Evolutionary conservation across 164 flowering plant genomes (phyloP).

Genomic region (Echeveria elegans): DNA sequence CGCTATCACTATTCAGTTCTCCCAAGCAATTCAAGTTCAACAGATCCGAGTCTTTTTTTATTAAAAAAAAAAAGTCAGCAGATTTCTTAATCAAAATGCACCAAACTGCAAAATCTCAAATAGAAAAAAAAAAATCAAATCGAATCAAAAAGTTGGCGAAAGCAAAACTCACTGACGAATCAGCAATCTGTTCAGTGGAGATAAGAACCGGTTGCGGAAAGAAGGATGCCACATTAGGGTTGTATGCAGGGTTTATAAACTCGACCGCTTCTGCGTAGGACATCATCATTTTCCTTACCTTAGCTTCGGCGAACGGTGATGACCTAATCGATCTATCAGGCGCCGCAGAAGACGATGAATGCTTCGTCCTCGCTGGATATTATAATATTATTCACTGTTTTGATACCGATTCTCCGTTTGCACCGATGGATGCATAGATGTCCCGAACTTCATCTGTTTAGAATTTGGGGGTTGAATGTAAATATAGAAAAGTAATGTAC

Average conservation of each 20-base stretch:
- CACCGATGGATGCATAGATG: too few relatives aligned
- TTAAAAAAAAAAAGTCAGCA: too few relatives aligned
- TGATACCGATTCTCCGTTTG: too few relatives aligned
- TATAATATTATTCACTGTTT: too few relatives aligned
- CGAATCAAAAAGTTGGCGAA: background rate
- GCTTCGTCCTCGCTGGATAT: too few relatives aligned
- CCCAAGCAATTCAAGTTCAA: too few relatives aligned
- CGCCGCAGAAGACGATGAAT: too few relatives aligned
- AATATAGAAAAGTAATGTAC: background rate
- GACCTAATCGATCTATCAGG: background rate
- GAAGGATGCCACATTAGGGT: background rate
- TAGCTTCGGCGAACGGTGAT: background rate
- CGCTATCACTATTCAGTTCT: too few relatives aligned
- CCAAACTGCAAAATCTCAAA: background rate
- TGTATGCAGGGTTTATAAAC: background rate
- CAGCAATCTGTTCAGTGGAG: background rate
- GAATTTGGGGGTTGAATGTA: background rate
- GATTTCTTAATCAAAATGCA: too few relatives aligned
- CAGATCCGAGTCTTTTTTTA: too few relatives aligned
- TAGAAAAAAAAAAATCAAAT: too few relatives aligned
- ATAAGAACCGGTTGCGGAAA: background rate
- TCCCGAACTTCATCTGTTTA: too few relatives aligned
- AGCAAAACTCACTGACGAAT: background rate
- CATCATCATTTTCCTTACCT: background rate
- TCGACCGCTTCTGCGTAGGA: background rate